phyloP scores from a whole-genome alignment of 495 filamentous ascomycete genomes.

The Polyplosphaeria fusca region DNA sequence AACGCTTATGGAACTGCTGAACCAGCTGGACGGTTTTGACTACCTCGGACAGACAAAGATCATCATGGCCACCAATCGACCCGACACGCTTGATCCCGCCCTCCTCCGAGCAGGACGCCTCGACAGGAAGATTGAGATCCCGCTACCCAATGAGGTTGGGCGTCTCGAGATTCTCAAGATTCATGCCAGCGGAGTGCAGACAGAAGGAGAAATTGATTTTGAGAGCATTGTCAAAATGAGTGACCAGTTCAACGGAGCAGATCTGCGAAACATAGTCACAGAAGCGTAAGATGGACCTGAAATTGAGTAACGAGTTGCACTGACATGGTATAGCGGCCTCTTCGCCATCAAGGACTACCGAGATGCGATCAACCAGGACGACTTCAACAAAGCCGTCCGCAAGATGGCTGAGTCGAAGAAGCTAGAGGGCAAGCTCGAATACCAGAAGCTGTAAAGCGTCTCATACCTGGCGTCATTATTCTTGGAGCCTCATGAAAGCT shows the following conservation, averaged over 20 bases:
- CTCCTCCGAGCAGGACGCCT: slow-evolving; percentile 89
- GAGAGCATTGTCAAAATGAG: slow-evolving; percentile 99
- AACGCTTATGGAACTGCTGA: slow-evolving; percentile 97
- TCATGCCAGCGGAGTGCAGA: slow-evolving; percentile 77
- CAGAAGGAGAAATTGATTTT: slow-evolving; percentile 96
- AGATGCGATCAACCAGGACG: slow-evolving; percentile 93
- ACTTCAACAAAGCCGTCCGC: slow-evolving; percentile 97
- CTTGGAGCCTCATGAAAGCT: background rate
- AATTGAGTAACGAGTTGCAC: background rate
- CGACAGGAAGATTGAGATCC: slow-evolving; percentile 98
- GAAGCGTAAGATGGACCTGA: slow-evolving; percentile 72
- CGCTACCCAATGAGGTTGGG: slow-evolving; percentile 97
- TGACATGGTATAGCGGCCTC: slow-evolving; percentile 60
- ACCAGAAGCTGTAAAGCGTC: slow-evolving; percentile 79
- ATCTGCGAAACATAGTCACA: slow-evolving; percentile 96
- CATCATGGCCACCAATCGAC: slow-evolving; percentile 99
- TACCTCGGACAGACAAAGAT: slow-evolving; percentile 99
- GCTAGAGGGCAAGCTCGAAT: slow-evolving; percentile 94
- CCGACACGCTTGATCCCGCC: slow-evolving; percentile 95
- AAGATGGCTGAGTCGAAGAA: slow-evolving; percentile 98
- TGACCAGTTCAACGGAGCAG: slow-evolving; percentile 94
- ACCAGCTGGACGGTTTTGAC: slow-evolving; percentile 98
- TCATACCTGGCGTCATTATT: background rate
- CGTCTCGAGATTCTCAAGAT: slow-evolving; percentile 98
- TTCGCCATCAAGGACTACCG: slow-evolving; percentile 97